Base-by-base conservation (phyloP, 2,329 filamentous ascomycete genomes). In the Biscogniauxia sp. region DNA sequence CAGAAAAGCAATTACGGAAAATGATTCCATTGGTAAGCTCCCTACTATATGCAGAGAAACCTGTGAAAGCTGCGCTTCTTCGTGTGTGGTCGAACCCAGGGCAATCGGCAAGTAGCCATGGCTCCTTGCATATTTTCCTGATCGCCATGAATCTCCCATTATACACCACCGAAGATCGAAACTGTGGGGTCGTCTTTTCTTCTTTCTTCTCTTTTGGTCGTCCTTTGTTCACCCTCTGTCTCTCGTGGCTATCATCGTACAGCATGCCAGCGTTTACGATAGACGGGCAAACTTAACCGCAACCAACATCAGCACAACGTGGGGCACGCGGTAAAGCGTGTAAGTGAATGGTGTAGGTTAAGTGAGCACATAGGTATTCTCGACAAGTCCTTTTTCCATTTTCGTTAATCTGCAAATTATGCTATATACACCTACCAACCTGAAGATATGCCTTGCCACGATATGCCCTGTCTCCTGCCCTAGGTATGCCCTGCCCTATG, bases 21-120 rank as follows among this genome's bases (percentile, higher is more conserved):
- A 66, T 68, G 66, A 66, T 68, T 68, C 65, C n/a, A n/a, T 66
- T 64, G 64, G 62, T 66, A 62, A 66, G 61, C 55, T 55, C 59
- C 23, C 45, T 56, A 55, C 52, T 59, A 54, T 51, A 66, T 68
- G 67, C 66, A 65, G 64, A 60, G 60, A 63, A 64, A 63, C 64
- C 63, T 60, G 61, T 61, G 61, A 56, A 59, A 59, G 54, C 53
- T 32, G 53, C 53, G 45, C 57, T 61, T 56, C 59, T 58, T 60
- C 57, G 59, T 65, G 56, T 57, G 61, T 64, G 60, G 63, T 64
- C 62, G 60, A 65, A 62, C 64, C 65, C 64, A 69, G 64, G 66
- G 64, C 64, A 68, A 63, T 69, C 64, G 66, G 66, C 66, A 68
- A 64, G 62, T 63, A 67, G 61, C 66, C 68, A 64, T 66, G 64